These are phyloP conservation scores for Hygrophorus pudorinus DNA, from an alignment of 768 basidiomycete species.

Conservation along the genomic window DNA sequence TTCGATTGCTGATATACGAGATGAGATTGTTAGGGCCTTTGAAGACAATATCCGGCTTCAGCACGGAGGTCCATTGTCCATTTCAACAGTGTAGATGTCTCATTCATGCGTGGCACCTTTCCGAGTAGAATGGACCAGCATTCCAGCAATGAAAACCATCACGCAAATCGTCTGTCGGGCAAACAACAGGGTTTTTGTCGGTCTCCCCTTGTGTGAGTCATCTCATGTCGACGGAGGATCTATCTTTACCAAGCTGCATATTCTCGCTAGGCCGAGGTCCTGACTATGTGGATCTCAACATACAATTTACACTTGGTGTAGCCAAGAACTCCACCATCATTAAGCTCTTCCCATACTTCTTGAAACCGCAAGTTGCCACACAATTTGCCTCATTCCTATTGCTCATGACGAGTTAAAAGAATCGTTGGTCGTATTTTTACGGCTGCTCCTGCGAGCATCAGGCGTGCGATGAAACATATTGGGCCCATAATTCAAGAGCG, in stretches of 20 bases:
- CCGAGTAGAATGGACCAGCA: conserved; percentile 7
- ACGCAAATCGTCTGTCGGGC: conserved; percentile 21
- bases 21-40: conserved; percentile 15
- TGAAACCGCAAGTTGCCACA: conserved; percentile 26
- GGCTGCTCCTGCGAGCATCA: conserved; percentile 4
- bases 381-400: conserved; percentile 6
- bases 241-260: too few relatives aligned
- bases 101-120: too few relatives aligned
- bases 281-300: conserved; percentile 19
- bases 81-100: too few relatives aligned
- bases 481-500: conserved; percentile 14
- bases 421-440: conserved; percentile 8
- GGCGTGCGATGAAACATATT: conserved; percentile 14
- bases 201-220: conserved; percentile 21
- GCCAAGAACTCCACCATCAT: conserved; percentile 17
- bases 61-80: too few relatives aligned
- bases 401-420: neutral
- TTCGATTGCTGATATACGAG: conserved; percentile 11
- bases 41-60: conserved; percentile 10
- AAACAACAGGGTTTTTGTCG: conserved; percentile 25
- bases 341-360: conserved; percentile 20
- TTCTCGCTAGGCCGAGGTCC: conserved; percentile 16
- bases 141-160: conserved; percentile 12
- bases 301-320: conserved; percentile 23
- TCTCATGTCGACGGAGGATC: neutral